Base-by-base conservation (phyloP, 305 asterid genomes). In the Stenogyne calaminthoides region DNA sequence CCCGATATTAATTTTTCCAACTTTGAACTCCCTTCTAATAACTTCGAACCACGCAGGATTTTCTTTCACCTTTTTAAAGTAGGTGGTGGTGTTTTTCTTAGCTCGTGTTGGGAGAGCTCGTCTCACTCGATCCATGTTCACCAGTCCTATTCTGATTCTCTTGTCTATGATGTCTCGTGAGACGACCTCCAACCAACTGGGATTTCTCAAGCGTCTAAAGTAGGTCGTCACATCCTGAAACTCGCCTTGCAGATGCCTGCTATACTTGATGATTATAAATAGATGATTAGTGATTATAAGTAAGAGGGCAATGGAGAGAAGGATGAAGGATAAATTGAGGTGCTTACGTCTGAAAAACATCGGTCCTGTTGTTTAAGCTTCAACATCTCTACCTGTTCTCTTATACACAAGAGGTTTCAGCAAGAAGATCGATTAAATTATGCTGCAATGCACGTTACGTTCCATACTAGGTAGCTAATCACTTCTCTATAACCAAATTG, bases 1-100 rank as follows among this genome's bases (percentile, higher is more conserved):
- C 12, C 95, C 97, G 20, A 93, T 79, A 46, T 84, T 88, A 61
- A 89, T 72, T 19, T 27, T 76, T n/a, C 79, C 80, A 0, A 69
- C 76, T 54, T 55, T 71, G 47, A 86, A 42, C 71, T 84, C 78
- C 18, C 83, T 55, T 6, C 80, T 70, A 9, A 89, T 59, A 14
- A 79, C 54, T 49, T 84, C 71, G 12, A 82, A 80, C 98, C 98
- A 93, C 9, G 16, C 57, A 0, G 96, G 93, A 0, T 59, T 74
- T 64, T 27, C 70, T 63, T 29, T 72, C 64, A 14, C 58, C 8
- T 37, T 69, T 22, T 40, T 69, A 29, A 55, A 44, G 71, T 72
- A 39, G 49, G 47, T 11, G 44, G 72, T 61, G 5, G 44, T n/a
- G n/a, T 46, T 62, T 51, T 55, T 10, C 42, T 19, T 16, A 11